Percentiles rank a stretch among this genome's conserved stretches.
Evolutionary conservation across 192 early-diverging fungal species (phyloP).

Genomic region (Backusella mclennaniae): DNA sequence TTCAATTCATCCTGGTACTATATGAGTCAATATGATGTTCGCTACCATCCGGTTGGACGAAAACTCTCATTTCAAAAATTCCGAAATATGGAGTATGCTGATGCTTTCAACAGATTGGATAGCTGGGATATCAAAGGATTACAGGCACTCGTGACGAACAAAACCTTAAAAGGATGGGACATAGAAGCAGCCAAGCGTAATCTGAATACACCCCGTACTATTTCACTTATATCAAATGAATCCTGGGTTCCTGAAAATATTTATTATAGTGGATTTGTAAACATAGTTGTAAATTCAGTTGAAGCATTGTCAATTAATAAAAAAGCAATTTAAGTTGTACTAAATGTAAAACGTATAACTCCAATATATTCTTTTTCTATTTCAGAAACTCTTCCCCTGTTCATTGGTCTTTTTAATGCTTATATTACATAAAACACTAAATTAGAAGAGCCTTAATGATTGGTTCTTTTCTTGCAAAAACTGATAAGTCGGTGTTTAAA

Average conservation of each 20-base stretch:
- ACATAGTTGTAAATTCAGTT: background rate
- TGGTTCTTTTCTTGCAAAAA: background rate
- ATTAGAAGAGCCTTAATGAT: background rate
- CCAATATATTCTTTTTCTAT: background rate
- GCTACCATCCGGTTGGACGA: conserved; percentile 3
- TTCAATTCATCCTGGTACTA: conserved; percentile 5
- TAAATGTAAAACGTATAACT: background rate
- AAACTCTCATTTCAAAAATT: conserved; percentile 7
- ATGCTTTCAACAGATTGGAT: background rate
- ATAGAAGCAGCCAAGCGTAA: background rate
- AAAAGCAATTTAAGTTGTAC: background rate
- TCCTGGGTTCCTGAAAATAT: conserved; percentile 9
- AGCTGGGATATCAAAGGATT: background rate
- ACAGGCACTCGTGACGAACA: background rate
- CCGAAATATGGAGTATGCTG: conserved; percentile 13
- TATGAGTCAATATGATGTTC: conserved; percentile 13
- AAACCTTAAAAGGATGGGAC: conserved; percentile 15
- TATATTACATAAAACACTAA: conserved; percentile 8
- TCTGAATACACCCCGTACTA: background rate
- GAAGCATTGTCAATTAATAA: conserved; percentile 8
- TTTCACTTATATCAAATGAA: background rate
- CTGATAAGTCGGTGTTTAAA: background rate
- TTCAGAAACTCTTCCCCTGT: background rate
- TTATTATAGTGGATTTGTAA: conserved; percentile 16
- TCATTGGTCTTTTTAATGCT: background rate